Conservation (phyloP, 1,284 basidiomycete species). For the Mycocalia duriaeana region DNA sequence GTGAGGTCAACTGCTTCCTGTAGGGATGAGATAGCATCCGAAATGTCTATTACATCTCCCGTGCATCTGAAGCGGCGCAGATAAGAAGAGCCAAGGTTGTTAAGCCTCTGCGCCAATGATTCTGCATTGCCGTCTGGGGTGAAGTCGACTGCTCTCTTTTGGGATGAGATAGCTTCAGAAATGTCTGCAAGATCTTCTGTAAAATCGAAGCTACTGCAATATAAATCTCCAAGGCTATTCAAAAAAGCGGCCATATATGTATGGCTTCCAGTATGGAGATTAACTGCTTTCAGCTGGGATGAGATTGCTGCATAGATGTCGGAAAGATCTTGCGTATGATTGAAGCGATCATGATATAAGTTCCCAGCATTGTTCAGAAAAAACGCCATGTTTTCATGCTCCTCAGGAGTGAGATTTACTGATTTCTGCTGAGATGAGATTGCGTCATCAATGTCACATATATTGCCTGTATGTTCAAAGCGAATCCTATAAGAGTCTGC, state of each 20-base stretch:
- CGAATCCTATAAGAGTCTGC: not conserved
- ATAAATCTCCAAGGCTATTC: slow-evolving; percentile 7
- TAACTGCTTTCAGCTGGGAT: slow-evolving; percentile 1
- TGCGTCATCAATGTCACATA: slow-evolving; percentile 1
- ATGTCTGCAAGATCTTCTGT: slow-evolving; percentile 13
- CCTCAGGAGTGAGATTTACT: slow-evolving; percentile 1
- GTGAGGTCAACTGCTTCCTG: not conserved
- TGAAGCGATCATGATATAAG: slow-evolving; percentile 6
- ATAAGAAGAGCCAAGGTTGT: not conserved
- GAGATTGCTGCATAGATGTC: not conserved
- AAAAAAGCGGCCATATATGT: not conserved
- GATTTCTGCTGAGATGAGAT: slow-evolving; percentile 3
- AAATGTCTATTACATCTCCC: not conserved
- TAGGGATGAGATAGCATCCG: not conserved
- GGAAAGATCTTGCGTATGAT: slow-evolving; percentile 4
- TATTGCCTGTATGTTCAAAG: not conserved
- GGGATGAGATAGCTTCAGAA: slow-evolving; percentile 11
- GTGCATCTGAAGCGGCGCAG: not conserved
- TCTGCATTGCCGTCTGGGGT: slow-evolving; percentile 11
- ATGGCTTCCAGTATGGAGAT: slow-evolving; percentile 5
- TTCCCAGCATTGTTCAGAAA: slow-evolving; percentile 5
- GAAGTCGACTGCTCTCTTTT: slow-evolving; percentile 10
- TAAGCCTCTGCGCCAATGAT: not conserved
- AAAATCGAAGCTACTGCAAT: slow-evolving; percentile 4
- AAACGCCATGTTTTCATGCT: slow-evolving; percentile 5